Percentiles rank a stretch among this genome's conserved stretches.
Evolutionary conservation across 306 rosid species (phyloP).

Genomic region (Chamaecrista fasciculata): DNA sequence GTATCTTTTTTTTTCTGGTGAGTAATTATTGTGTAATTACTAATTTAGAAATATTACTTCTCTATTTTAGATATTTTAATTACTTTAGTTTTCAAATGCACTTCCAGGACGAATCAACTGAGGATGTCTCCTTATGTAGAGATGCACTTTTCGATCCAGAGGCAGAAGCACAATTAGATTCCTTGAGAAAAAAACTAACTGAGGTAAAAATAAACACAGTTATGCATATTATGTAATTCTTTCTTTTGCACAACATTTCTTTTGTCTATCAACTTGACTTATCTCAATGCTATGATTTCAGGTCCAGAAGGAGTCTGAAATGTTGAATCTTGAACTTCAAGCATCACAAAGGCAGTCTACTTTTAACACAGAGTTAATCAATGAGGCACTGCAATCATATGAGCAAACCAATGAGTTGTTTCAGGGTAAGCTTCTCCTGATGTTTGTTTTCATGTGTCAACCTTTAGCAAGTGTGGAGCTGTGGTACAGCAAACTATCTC

Average conservation of each 20-base stretch:
- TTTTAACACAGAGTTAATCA: slow-evolving; percentile 46
- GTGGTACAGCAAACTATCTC: slow-evolving; percentile 5
- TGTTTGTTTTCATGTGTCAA: slow-evolving; percentile 19
- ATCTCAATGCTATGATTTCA: slow-evolving; percentile 32
- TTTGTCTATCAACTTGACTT: neutral
- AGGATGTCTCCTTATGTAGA: slow-evolving; percentile 20
- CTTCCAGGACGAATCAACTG: slow-evolving; percentile 54
- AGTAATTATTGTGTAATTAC: neutral
- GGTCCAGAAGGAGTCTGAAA: slow-evolving; percentile 67
- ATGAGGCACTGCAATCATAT: slow-evolving; percentile 34
- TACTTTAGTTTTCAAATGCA: neutral
- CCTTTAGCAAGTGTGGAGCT: neutral
- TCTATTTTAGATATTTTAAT: neutral
- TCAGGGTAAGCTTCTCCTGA: slow-evolving; percentile 52
- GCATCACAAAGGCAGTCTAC: slow-evolving; percentile 52
- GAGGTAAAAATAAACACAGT: slow-evolving; percentile 38
- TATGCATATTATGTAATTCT: neutral
- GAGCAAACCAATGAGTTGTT: slow-evolving; percentile 47
- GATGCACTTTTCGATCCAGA: slow-evolving; percentile 43
- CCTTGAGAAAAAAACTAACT: slow-evolving; percentile 55
- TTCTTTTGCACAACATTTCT: no score
- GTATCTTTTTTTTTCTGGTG: no score
- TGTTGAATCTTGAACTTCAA: slow-evolving; percentile 60
- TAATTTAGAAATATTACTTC: slow-evolving; percentile 12
- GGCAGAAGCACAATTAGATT: slow-evolving; percentile 60